Percentiles rank a stretch among this genome's conserved stretches.
Evolutionary conservation across 2,329 filamentous ascomycete genomes (phyloP).

Genomic region (Ceratocystis eucalypticola): DNA sequence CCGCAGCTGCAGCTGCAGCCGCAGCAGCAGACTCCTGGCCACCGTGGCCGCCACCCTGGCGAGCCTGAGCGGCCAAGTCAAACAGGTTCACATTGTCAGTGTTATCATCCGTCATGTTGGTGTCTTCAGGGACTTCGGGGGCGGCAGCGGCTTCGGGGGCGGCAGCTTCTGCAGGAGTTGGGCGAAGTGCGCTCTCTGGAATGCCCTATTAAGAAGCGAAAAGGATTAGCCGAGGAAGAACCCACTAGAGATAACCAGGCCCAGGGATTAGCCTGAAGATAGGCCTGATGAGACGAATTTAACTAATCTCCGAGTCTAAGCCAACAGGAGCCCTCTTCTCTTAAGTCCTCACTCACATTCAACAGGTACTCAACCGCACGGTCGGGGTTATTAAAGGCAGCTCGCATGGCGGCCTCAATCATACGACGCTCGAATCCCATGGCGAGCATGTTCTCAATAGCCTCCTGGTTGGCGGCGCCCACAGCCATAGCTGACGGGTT

Average conservation of each 20-base stretch:
- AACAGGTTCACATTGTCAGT: conserved; percentile 69
- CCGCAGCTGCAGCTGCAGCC: conserved; percentile 35
- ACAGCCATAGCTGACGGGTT: conserved; percentile 74
- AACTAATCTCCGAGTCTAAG: too few species aligned
- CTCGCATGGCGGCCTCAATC: conserved; percentile 88
- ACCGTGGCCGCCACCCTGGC: conserved; percentile 33
- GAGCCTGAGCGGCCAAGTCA: conserved; percentile 73
- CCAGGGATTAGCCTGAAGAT: too few species aligned
- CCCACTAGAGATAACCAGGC: not conserved
- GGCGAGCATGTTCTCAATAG: conserved; percentile 83
- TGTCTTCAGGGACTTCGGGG: conserved; percentile 24
- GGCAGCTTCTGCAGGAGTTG: conserved; percentile 29
- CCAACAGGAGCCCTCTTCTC: too few species aligned
- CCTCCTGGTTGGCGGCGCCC: conserved; percentile 67
- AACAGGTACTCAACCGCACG: conserved; percentile 93
- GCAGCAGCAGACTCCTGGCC: conserved; percentile 29
- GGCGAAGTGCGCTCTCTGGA: conserved; percentile 61
- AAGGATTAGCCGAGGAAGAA: not conserved
- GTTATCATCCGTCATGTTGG: conserved; percentile 37
- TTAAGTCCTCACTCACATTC: conserved; percentile 43
- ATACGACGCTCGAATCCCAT: conserved; percentile 89
- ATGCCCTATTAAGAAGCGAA: conserved; percentile 52
- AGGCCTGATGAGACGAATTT: too few species aligned
- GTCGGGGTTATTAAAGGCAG: conserved; percentile 93
- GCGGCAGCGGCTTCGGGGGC: conserved; percentile 29